phyloP scores from a whole-genome alignment of 139 green algal species.

The Chlamydomonas sp. region DNA sequence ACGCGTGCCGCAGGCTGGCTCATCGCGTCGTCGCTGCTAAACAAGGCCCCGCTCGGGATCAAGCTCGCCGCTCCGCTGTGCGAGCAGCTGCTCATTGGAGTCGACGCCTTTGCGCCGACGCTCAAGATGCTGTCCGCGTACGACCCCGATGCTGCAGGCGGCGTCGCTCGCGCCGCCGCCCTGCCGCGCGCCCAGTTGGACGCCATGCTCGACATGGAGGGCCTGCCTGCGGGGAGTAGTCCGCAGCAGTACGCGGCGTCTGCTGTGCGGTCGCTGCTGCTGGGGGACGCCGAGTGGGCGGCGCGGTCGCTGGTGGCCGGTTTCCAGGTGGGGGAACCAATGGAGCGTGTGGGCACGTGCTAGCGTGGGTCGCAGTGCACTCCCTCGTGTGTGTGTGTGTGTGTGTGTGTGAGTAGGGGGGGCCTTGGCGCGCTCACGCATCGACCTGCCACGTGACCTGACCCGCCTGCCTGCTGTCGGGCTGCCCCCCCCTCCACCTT shows the following conservation, averaged over 20 bases:
- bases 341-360: too few species aligned
- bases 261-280: slow-evolving; percentile 30
- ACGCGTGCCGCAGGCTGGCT: too few species aligned
- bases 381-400: too few species aligned
- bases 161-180: slow-evolving; percentile 12
- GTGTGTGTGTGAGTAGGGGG: too few species aligned
- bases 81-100: slow-evolving; percentile 22
- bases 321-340: slow-evolving; percentile 22
- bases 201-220: slow-evolving; percentile 43
- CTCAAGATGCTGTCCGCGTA: slow-evolving; percentile 35
- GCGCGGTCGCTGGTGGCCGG: slow-evolving; percentile 21
- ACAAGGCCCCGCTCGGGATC: slow-evolving; percentile 33
- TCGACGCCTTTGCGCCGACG: slow-evolving; percentile 22
- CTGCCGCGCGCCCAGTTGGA: slow-evolving; percentile 26
- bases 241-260: slow-evolving; percentile 26
- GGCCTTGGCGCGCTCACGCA: too few species aligned
- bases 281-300: slow-evolving; percentile 40
- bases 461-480: too few species aligned
- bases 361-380: too few species aligned
- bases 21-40: slow-evolving; percentile 39
- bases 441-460: too few species aligned
- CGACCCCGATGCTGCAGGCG: slow-evolving; percentile 38
- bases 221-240: slow-evolving; percentile 14
- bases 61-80: slow-evolving; percentile 38
- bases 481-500: too few species aligned